Evolutionary conservation across 139 green algal genomes (phyloP).

Genomic region (Asterochloris sp.): DNA sequence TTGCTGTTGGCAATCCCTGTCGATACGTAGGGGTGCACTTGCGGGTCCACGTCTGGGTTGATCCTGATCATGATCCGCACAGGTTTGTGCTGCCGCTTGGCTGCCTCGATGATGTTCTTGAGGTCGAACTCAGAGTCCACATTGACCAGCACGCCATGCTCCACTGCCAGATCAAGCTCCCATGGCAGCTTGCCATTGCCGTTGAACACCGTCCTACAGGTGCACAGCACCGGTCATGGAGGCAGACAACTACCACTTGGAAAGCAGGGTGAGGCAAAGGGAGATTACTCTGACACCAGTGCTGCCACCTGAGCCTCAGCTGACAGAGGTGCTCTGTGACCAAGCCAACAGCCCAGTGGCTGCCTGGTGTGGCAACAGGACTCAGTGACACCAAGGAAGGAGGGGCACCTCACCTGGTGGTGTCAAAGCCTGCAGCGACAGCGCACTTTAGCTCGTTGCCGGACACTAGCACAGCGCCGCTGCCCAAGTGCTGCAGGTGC

Average conservation of each 20-base stretch:
- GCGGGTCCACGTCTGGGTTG: constrained; percentile 97
- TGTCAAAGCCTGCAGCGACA: constrained; percentile 85
- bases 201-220: constrained; percentile 72
- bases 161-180: constrained; percentile 87
- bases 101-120: constrained; percentile 63
- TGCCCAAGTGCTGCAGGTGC: constrained; percentile 68
- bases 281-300: not conserved
- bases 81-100: constrained; percentile 41
- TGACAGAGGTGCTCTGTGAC: too few relatives aligned
- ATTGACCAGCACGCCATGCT: constrained; percentile 89
- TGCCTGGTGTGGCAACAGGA: not conserved
- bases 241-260: not conserved
- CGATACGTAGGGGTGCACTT: constrained; percentile 96
- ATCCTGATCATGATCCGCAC: constrained; percentile 87
- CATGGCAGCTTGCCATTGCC: constrained; percentile 94
- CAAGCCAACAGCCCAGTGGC: too few relatives aligned
- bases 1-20: constrained; percentile 94
- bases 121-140: constrained; percentile 97
- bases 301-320: too few relatives aligned
- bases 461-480: constrained; percentile 90
- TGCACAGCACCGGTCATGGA: not conserved
- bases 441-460: constrained; percentile 94
- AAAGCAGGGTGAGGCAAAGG: too few relatives aligned
- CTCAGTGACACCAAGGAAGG: not conserved
- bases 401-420: constrained; percentile 53